A percentile compares a stretch with the other conserved stretches of the same genome.
These are phyloP conservation scores for Viridothelium virens DNA, from an alignment of 495 filamentous ascomycete species.

Conservation along the genomic window DNA sequence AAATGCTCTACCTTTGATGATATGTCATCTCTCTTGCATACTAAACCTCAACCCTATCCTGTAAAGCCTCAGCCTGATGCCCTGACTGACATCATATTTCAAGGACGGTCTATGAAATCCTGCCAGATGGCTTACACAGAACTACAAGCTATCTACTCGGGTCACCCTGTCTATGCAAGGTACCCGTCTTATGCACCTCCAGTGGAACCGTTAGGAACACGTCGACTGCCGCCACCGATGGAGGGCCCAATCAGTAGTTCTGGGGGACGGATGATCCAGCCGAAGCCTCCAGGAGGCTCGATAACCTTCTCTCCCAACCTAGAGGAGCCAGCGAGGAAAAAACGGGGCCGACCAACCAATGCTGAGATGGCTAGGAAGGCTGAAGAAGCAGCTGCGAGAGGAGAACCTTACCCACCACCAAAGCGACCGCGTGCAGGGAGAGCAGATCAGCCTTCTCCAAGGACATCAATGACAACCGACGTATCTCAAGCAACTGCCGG, in stretches of 20 bases:
- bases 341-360: conserved; percentile 3
- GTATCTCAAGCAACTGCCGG: not conserved
- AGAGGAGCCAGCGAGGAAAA: conserved; percentile 3
- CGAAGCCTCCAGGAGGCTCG: not conserved
- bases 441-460: not conserved
- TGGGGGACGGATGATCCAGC: not conserved
- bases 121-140: conserved; percentile 4
- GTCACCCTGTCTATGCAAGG: conserved; percentile 7
- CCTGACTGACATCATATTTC: not conserved
- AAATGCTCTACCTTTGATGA: not conserved
- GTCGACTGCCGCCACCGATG: conserved; percentile 4
- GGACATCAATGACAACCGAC: not conserved
- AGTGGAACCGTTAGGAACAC: not conserved
- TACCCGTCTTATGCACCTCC: not conserved
- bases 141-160: conserved; percentile 4
- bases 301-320: not conserved
- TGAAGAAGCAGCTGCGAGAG: conserved; percentile 5
- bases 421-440: not conserved
- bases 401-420: conserved; percentile 2
- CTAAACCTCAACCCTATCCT: not conserved
- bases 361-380: conserved; percentile 9
- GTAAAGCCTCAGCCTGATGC: not conserved
- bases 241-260: not conserved
- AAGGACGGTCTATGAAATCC: conserved; percentile 4
- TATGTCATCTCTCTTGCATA: not conserved